A percentile compares a stretch with the other conserved stretches of the same genome.
These are phyloP conservation scores for Penicillium soppii DNA, from an alignment of 495 filamentous ascomycete species.

Conservation along the genomic window DNA sequence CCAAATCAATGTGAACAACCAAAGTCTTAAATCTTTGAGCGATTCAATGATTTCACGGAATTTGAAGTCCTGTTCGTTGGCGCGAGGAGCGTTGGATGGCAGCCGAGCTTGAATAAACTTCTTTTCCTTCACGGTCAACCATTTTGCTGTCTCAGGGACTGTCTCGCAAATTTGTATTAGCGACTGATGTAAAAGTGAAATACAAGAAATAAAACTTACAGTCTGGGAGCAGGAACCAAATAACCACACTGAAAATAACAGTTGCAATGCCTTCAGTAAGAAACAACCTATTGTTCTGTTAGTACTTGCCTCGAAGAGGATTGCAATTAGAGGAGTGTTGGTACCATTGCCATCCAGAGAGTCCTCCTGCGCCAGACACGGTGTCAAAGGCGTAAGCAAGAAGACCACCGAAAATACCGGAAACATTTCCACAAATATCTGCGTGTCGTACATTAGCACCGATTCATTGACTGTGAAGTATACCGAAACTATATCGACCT, in stretches of 20 bases:
- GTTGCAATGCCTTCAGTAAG: conserved; percentile 38
- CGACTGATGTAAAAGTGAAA: background rate
- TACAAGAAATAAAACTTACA: conserved; percentile 10
- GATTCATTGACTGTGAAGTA: background rate
- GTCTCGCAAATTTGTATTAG: background rate
- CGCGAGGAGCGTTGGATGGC: conserved; percentile 36
- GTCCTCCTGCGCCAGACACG: conserved; percentile 29
- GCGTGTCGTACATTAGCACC: conserved; percentile 16
- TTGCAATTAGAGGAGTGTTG: background rate
- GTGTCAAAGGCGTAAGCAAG: conserved; percentile 32
- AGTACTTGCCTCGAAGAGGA: background rate
- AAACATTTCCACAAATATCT: conserved; percentile 34
- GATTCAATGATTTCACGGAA: conserved; percentile 33
- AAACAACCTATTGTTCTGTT: conserved; percentile 22
- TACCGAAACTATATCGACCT: background rate
- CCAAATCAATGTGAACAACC: conserved; percentile 36
- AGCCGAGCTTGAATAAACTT: conserved; percentile 41
- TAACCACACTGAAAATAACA: conserved; percentile 29
- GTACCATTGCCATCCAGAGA: conserved; percentile 37
- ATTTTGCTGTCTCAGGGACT: conserved; percentile 28
- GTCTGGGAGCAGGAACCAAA: conserved; percentile 37
- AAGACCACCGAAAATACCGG: conserved; percentile 32
- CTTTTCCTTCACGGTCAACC: conserved; percentile 42
- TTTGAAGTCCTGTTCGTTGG: conserved; percentile 31
- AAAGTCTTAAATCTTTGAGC: conserved; percentile 24